Evolutionary conservation across 352 stramenopile genomes (phyloP), one percentile per base, ranked within the genome.

Genomic region (Globisporangium perplexum): DNA sequence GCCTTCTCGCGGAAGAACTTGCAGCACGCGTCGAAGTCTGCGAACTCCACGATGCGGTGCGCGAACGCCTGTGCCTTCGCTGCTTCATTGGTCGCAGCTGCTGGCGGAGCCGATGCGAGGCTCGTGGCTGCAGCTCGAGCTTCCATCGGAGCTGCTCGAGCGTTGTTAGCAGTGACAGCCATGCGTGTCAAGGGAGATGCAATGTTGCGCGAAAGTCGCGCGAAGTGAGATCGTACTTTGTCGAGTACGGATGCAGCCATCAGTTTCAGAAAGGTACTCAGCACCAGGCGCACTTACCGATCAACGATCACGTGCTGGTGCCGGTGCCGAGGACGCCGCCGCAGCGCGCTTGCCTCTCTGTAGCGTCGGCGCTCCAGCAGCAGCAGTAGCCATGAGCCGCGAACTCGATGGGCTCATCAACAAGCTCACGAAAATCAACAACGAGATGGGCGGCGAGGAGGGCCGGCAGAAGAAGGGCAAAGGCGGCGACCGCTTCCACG

Each of bases 41-140:
- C 84, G 47, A 89, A 91, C 64, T 90, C 74, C 42, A 94, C 72
- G 18, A 93, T 56, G 44, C 76, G 80, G 55, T 93, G 82, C 36
- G 78, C 80, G 63, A 90, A 90, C 26, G 62, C 74, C 62, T 92
- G 81, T 3, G 75, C 62, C 47, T 80, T 75, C 7, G 45, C 30
- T 7, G 8, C 23, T 35, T 7, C 50, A 36, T 30, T n/a, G 0
- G 53, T 22, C 12, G 48, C 20, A 22, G 15, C 33, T 45, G 42
- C 7, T 15, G 15, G 46, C 26, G 10, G 11, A 5, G 38, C 1
- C 23, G 28, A 15, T 35, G 33, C 33, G 33, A 39, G 33, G 14
- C 33, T 39, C 33, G 8, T 12, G 30, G 7, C 30, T 35, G 42
- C 20, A 14, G 39, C 36, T 23, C 22, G 15, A 17, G 24, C 17